Conservation (phyloP, 192 early-diverging fungal genomes). For the Hyaloraphidium curvatum region DNA sequence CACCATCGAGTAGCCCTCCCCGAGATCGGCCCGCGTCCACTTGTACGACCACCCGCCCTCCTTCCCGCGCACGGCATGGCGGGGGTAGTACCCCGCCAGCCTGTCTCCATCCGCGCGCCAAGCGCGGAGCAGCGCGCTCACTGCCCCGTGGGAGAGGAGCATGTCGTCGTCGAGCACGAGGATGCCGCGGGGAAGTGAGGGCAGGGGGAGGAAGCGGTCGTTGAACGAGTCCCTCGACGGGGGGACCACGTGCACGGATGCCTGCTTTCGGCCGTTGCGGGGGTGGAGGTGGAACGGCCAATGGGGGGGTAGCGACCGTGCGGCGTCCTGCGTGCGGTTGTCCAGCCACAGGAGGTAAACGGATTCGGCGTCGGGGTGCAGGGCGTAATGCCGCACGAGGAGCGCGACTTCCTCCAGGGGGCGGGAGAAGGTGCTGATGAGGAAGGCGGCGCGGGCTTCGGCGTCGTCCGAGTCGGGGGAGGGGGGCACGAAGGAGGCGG, state of each 20-base stretch:
- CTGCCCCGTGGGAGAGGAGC: conserved; percentile 6
- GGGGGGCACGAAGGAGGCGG: no score
- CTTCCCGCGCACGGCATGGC: background rate
- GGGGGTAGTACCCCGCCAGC: background rate
- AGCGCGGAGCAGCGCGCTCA: conserved; percentile 2
- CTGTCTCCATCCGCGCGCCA: background rate
- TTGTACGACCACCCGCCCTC: background rate
- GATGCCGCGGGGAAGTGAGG: conserved; percentile 7
- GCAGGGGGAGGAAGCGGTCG: conserved; percentile 11
- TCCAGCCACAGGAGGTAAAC: no score
- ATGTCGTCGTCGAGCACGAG: conserved; percentile 19
- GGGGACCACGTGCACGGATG: background rate
- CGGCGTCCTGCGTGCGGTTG: no score
- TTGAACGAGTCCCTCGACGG: conserved; percentile 11
- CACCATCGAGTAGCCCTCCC: conserved; percentile 8
- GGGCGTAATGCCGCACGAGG: no score
- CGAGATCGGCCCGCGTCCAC: background rate
- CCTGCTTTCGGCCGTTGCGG: no score
- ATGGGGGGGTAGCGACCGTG: no score
- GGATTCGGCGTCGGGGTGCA: no score
- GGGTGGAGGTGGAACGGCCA: no score
- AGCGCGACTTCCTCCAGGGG: no score
- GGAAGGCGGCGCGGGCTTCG: no score
- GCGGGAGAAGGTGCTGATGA: no score
- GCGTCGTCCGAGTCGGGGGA: no score